Evolutionary conservation across 352 stramenopile genomes (phyloP).

Genomic region (Globisporangium paddicum): DNA sequence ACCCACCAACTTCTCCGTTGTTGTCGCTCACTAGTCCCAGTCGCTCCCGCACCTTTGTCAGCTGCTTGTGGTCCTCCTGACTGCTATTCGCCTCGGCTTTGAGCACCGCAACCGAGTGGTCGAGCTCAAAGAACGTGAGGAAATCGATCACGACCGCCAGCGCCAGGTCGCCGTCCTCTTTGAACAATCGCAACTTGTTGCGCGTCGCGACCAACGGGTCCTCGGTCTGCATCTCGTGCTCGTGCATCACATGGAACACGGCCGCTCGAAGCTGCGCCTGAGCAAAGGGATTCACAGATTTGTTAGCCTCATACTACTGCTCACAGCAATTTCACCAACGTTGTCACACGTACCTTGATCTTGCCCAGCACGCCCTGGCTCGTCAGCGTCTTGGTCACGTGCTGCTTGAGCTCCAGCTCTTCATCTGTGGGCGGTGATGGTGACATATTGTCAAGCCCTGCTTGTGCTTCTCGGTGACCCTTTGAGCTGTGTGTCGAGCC

Average conservation of each 20-base stretch:
- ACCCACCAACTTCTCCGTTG: neutral
- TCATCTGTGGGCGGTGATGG: constrained; percentile 35
- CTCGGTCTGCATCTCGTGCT: constrained; percentile 18
- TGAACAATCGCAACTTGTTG: constrained; percentile 19
- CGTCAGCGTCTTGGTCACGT: constrained; percentile 49
- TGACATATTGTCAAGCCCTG: neutral
- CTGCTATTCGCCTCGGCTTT: constrained; percentile 29
- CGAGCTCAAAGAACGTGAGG: constrained; percentile 49
- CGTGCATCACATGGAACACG: constrained; percentile 77
- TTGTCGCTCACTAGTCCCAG: constrained; percentile 1
- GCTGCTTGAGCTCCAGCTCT: constrained; percentile 59
- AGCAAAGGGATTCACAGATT: too few species aligned
- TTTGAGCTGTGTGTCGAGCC: neutral
- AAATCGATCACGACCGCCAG: constrained; percentile 57
- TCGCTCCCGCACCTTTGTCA: constrained; percentile 12
- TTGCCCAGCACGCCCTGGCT: constrained; percentile 64
- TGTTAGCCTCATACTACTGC: too few species aligned
- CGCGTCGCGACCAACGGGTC: constrained; percentile 3
- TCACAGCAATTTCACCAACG: too few species aligned
- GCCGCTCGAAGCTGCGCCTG: constrained; percentile 67
- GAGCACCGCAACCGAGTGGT: constrained; percentile 52
- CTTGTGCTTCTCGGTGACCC: neutral
- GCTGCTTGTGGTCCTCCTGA: neutral
- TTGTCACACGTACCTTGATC: constrained; percentile 59
- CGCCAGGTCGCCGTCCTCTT: constrained; percentile 23